Conservation (phyloP, 352 stramenopile species). For the Hyaloperonospora brassicae region DNA sequence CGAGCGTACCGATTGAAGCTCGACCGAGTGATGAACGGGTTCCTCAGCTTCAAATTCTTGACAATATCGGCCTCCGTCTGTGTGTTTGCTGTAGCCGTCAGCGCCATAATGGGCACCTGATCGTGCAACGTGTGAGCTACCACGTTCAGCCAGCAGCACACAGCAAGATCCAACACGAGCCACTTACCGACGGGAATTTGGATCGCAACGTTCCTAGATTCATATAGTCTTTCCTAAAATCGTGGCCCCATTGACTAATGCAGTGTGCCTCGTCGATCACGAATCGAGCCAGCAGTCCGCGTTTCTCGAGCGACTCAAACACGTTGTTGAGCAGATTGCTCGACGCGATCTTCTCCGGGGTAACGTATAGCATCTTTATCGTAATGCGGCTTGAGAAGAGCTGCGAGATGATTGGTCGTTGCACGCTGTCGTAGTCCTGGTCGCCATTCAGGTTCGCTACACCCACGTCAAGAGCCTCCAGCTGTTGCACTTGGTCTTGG, state of each 20-base stretch:
- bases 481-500: conserved; percentile 97
- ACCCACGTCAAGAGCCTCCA: conserved; percentile 89
- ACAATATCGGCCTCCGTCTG: conserved; percentile 82
- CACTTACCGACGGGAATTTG: conserved; percentile 88
- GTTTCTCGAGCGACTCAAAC: conserved; percentile 69
- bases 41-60: conserved; percentile 59
- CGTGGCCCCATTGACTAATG: conserved; percentile 97
- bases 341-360: conserved; percentile 94
- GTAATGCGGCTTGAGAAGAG: conserved; percentile 76
- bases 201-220: conserved; percentile 86
- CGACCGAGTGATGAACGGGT: conserved; percentile 72
- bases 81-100: conserved; percentile 82
- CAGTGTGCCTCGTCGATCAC: conserved; percentile 97
- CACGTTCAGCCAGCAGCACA: background rate
- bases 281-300: conserved; percentile 90
- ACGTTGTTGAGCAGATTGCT: conserved; percentile 83
- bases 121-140: background rate
- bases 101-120: conserved; percentile 81
- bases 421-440: conserved; percentile 79
- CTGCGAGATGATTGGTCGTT: conserved; percentile 82
- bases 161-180: background rate
- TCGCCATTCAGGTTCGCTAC: conserved; percentile 82
- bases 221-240: conserved; percentile 99
- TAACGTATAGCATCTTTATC: conserved; percentile 98
- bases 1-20: conserved; percentile 75